A percentile compares a stretch with the other conserved stretches of the same genome.
Evolutionary conservation across 2,329 filamentous ascomycete genomes (phyloP).

Genomic region (Ascochyta rabiei): DNA sequence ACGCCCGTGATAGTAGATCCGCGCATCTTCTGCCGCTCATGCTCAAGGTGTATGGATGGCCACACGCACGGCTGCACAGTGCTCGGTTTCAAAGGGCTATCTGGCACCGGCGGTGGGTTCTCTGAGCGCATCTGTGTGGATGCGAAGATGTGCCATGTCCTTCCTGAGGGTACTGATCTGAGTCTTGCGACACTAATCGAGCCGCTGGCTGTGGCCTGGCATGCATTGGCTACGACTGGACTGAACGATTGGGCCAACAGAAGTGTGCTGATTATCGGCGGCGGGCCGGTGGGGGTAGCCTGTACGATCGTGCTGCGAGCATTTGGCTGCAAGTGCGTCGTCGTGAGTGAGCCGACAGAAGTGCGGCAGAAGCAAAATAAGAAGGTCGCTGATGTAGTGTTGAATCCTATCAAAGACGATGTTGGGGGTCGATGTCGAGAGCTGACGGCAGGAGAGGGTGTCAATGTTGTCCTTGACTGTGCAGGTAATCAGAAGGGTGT

Average conservation of each 20-base stretch:
- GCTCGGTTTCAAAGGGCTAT: constrained; percentile 35
- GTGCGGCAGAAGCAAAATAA: constrained; percentile 29
- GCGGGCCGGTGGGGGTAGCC: constrained; percentile 38
- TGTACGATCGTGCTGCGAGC: constrained; percentile 27
- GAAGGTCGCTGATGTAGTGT: constrained; percentile 31
- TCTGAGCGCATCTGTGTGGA: constrained; percentile 32
- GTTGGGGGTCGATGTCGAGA: constrained; percentile 37
- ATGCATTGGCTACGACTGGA: constrained; percentile 24
- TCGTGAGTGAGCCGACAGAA: constrained; percentile 34
- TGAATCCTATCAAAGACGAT: constrained; percentile 35
- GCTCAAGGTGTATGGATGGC: constrained; percentile 22
- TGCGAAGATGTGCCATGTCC: constrained; percentile 27
- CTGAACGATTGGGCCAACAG: constrained; percentile 19
- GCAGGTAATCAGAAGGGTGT: constrained; percentile 41
- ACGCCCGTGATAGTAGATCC: constrained; percentile 40
- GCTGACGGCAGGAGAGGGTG: constrained; percentile 37
- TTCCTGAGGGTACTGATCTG: constrained; percentile 33
- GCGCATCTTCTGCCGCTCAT: constrained; percentile 36
- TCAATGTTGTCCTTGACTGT: constrained; percentile 46
- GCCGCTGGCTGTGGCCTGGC: constrained; percentile 41
- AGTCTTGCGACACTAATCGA: constrained; percentile 36
- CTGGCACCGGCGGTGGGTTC: constrained; percentile 36
- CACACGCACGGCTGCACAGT: constrained; percentile 30
- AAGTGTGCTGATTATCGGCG: constrained; percentile 33
- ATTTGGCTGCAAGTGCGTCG: constrained; percentile 28